Evolutionary conservation across 192 early-diverging fungal species (phyloP), one percentile per base, ranked within the genome.

Genomic region (Gryganskiella cystojenkinii): DNA sequence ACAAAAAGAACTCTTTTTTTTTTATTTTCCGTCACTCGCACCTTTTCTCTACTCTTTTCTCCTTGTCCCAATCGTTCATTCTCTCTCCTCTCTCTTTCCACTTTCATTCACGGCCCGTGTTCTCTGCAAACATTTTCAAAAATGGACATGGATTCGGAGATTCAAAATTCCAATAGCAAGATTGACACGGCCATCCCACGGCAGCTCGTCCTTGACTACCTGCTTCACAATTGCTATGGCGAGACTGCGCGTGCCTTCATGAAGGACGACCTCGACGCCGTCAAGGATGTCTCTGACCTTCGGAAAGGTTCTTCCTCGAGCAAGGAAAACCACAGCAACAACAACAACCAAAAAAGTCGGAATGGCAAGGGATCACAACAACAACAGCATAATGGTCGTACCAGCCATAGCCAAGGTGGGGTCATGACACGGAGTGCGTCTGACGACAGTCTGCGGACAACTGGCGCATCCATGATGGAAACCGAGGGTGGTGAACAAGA

Each of bases 211-310:
- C 80, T 90, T 61, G 87, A 92, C 49, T 88, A 92, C 56, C 82
- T 92, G 19, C 61, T 92, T 4, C 86, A 92, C 73, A 82, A 90
- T 43, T 92, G 91, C 73, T 90, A 86, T 79, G 84, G 81, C 44
- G 89, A 88, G 64, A 89, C 89, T 10, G 91, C 91, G 15, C 71
- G 73, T 60, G 81, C 87, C 5, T 88, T 92, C 63, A 82, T 86
- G 47, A 75, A 75, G 67, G 82, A 85, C 56, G 76, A 79, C 50
- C 52, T 70, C 49, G 69, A 83, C 43, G 44, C 71, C 9, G 70
- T 37, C 60, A 69, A 63, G 63, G 64, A 62, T 63, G 17, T 37
- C 22, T 47, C 67, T n/a, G 60, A 80, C 19, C 7, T 33, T 40
- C 43, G 64, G 47, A 65, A 65, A 35, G 27, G 52, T 13, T 13